Evolutionary conservation across 345 rosid species (phyloP).

Genomic region (Salix dunnii): DNA sequence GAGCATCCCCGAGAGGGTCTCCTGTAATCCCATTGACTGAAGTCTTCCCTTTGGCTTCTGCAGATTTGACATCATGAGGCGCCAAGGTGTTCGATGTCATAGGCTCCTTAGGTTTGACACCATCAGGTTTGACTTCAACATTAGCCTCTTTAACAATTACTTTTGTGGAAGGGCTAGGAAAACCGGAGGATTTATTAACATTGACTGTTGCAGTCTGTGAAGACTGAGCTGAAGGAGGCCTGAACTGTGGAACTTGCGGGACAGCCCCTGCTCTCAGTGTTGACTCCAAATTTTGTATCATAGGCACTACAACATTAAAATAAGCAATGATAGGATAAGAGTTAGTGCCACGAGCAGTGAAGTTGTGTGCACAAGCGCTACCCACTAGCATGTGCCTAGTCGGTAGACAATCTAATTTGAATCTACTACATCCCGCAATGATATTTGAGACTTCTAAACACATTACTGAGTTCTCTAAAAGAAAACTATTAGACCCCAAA

Average conservation of each 20-base stretch:
- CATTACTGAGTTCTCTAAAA: too few species aligned
- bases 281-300: constrained; percentile 79
- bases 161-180: constrained; percentile 9
- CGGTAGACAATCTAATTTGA: not conserved
- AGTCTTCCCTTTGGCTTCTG: constrained; percentile 23
- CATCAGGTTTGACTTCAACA: constrained; percentile 15
- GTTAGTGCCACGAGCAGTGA: too few species aligned
- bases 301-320: constrained; percentile 63
- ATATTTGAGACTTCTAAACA: too few species aligned
- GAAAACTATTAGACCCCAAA: too few species aligned
- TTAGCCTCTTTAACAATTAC: not conserved
- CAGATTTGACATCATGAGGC: constrained; percentile 37
- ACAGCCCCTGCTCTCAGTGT: constrained; percentile 81
- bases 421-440: too few species aligned
- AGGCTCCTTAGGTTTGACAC: constrained; percentile 17
- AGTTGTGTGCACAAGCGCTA: too few species aligned
- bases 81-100: constrained; percentile 9
- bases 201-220: constrained; percentile 13
- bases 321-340: not conserved
- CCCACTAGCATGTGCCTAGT: not conserved
- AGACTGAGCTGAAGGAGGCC: constrained; percentile 37
- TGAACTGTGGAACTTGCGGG: constrained; percentile 86
- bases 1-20: constrained; percentile 71
- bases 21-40: constrained; percentile 12
- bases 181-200: constrained; percentile 21